phyloP scores from a whole-genome alignment of 2,329 filamentous ascomycete species.

The Metarhizium album region DNA sequence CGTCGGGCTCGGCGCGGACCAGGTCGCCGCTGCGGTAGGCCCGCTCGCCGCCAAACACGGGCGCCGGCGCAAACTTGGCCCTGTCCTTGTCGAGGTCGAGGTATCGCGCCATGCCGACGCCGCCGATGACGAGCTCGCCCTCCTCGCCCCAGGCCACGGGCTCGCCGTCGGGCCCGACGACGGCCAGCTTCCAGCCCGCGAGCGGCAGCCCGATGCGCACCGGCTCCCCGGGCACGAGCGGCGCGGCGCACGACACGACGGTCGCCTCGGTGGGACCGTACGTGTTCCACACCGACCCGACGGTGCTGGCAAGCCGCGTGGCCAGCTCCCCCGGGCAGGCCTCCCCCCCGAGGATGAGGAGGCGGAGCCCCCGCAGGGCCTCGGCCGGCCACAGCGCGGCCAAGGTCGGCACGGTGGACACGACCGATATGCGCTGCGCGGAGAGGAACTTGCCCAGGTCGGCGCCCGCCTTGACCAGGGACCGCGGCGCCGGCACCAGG shows the following conservation, averaged over 20 bases:
- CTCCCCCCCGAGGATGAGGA: slow-evolving; percentile 15
- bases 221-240: slow-evolving; percentile 9
- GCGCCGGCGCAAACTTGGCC: slow-evolving; percentile 11
- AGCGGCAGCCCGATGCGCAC: slow-evolving; percentile 13
- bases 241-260: slow-evolving; percentile 13
- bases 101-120: slow-evolving; percentile 14
- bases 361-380: slow-evolving; percentile 10
- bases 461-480: slow-evolving; percentile 12
- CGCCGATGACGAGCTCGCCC: slow-evolving; percentile 15
- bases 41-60: slow-evolving; percentile 11
- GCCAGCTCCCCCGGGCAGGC: slow-evolving; percentile 13
- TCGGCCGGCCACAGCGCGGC: slow-evolving; percentile 14
- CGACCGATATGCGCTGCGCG: slow-evolving; percentile 11
- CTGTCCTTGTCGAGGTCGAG: slow-evolving; percentile 11
- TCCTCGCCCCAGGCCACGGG: slow-evolving; percentile 25
- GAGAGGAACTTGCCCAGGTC: slow-evolving; percentile 12
- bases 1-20: slow-evolving; percentile 13
- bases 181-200: slow-evolving; percentile 13
- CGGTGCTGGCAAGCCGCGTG: slow-evolving; percentile 9
- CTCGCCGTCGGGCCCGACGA: slow-evolving; percentile 28
- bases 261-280: slow-evolving; percentile 17
- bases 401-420: slow-evolving; percentile 14
- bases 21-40: slow-evolving; percentile 17
- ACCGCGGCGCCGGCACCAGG: slow-evolving; percentile 12
- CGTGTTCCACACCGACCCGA: slow-evolving; percentile 13